Evolutionary conservation across 768 basidiomycete genomes (phyloP).

Genomic region (Pisolithus marmoratus): DNA sequence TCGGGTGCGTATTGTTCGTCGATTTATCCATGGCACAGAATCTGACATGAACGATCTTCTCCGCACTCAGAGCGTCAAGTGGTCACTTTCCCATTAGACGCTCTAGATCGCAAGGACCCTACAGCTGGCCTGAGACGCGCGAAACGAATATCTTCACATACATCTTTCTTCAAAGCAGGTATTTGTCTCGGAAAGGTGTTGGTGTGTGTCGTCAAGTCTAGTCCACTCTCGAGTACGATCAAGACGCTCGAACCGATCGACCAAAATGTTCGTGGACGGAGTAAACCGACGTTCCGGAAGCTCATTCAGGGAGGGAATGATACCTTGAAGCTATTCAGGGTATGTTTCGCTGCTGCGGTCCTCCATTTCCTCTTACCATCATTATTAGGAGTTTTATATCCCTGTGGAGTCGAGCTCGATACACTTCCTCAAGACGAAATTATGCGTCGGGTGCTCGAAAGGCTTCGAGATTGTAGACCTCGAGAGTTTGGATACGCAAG

Average conservation of each 20-base stretch:
- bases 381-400: slow-evolving; percentile 89
- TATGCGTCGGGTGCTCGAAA: slow-evolving; percentile 95
- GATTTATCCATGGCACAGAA: not conserved
- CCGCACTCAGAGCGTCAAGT: slow-evolving; percentile 82
- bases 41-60: not conserved
- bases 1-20: slow-evolving; percentile 50
- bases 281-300: slow-evolving; percentile 92
- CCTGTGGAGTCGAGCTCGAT: slow-evolving; percentile 96
- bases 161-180: slow-evolving; percentile 96
- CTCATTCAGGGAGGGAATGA: slow-evolving; percentile 93
- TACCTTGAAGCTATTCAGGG: slow-evolving; percentile 87
- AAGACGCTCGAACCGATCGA: slow-evolving; percentile 97
- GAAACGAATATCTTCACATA: slow-evolving; percentile 93
- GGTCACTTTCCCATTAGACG: slow-evolving; percentile 92
- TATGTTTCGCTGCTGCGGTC: slow-evolving; percentile 24
- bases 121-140: slow-evolving; percentile 88
- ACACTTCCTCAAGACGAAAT: slow-evolving; percentile 93
- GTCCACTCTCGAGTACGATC: slow-evolving; percentile 92
- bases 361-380: not conserved
- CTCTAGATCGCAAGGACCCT: slow-evolving; percentile 85
- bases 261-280: slow-evolving; percentile 69
- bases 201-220: slow-evolving; percentile 96
- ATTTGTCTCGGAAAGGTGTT: slow-evolving; percentile 85
- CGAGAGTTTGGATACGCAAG: slow-evolving; percentile 95
- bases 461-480: slow-evolving; percentile 99